These are phyloP conservation scores for Monosporascus sp. DNA, from an alignment of 2,329 filamentous ascomycete species.

Conservation along the genomic window DNA sequence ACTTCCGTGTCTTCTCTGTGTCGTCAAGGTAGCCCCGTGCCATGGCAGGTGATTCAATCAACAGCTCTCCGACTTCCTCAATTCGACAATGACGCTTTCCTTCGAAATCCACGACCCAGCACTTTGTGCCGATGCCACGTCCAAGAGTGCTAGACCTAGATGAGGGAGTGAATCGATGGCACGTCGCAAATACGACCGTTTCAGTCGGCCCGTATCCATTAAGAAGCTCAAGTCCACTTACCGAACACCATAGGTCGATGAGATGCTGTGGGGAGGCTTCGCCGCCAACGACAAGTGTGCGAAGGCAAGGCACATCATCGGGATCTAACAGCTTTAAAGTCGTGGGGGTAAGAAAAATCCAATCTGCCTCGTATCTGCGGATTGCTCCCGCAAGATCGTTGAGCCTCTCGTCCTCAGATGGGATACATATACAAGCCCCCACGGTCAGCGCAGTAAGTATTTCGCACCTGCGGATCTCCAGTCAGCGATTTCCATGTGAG, in stretches of 20 bases:
- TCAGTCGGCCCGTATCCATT: conserved; percentile 7
- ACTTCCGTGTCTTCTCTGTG: conserved; percentile 24
- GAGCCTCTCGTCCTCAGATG: conserved; percentile 29
- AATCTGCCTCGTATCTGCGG: conserved; percentile 9
- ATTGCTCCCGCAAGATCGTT: conserved; percentile 25
- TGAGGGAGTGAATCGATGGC: conserved; percentile 2
- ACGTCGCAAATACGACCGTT: conserved; percentile 21
- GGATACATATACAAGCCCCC: conserved; percentile 34
- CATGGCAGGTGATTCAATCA: conserved; percentile 31
- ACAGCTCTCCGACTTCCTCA: conserved; percentile 31
- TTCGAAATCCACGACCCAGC: not conserved
- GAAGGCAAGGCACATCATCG: conserved; percentile 11
- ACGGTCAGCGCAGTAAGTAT: conserved; percentile 30
- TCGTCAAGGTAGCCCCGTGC: conserved; percentile 34
- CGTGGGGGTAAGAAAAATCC: conserved; percentile 16
- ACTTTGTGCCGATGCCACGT: not conserved
- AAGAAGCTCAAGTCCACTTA: conserved; percentile 28
- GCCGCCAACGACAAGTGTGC: conserved; percentile 16
- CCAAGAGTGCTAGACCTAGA: not conserved
- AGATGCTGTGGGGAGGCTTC: conserved; percentile 24
- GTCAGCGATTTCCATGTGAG: not conserved
- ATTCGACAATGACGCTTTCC: conserved; percentile 1
- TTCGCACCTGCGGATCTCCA: conserved; percentile 14
- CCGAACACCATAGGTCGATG: conserved; percentile 8
- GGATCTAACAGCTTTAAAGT: conserved; percentile 13